Evolutionary conservation across 108 stramenopile genomes (phyloP).

Genomic region (Hondaea fermentalgiana): DNA sequence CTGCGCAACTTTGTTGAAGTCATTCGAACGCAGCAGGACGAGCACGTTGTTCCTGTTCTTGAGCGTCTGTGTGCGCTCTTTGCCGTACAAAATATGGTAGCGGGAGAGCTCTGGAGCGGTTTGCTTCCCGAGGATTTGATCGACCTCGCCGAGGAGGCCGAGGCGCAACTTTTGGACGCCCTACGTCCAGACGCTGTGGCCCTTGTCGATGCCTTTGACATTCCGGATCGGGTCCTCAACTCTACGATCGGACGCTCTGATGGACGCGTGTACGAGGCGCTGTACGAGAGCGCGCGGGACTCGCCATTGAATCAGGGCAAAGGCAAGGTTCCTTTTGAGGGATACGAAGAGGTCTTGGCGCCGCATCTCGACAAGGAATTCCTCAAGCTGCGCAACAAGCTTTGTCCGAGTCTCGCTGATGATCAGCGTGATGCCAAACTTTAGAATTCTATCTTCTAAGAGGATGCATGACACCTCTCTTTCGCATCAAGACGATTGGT

Average conservation of each 20-base stretch:
- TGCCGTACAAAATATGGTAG: background rate
- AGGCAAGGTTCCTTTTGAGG: background rate
- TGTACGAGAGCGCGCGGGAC: conserved; percentile 48
- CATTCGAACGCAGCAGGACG: background rate
- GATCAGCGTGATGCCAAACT: no score
- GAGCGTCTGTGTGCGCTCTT: background rate
- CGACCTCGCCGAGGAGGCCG: conserved; percentile 53
- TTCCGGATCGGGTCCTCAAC: conserved; percentile 75
- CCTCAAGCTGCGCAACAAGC: background rate
- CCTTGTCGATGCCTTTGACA: conserved; percentile 75
- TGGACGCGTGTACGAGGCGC: conserved; percentile 78
- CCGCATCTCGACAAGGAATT: background rate
- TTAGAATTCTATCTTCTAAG: no score
- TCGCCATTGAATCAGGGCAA: background rate
- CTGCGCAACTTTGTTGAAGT: conserved; percentile 53
- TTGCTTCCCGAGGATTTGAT: background rate
- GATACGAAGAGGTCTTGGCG: background rate
- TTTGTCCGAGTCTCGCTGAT: background rate
- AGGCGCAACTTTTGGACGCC: conserved; percentile 22
- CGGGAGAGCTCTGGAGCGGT: background rate
- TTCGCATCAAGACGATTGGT: no score
- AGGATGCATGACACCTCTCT: no score
- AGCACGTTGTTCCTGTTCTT: background rate
- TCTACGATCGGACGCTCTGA: conserved; percentile 73
- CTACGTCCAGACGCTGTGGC: conserved; percentile 72